phyloP scores from a whole-genome alignment of 371 early-diverging fungal species.

The Nosema bombycis region DNA sequence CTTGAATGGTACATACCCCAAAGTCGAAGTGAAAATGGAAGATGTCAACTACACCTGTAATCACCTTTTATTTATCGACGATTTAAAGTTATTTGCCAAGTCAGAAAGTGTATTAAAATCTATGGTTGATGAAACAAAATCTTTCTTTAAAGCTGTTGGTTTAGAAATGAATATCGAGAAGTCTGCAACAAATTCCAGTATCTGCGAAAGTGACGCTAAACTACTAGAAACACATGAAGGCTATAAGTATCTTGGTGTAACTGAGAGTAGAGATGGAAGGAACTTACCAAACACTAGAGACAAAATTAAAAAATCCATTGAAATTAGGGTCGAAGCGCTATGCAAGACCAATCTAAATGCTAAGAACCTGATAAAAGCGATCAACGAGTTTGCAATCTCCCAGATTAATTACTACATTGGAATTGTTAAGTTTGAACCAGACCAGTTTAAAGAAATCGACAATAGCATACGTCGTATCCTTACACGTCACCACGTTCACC shows the following conservation, averaged over 20 bases:
- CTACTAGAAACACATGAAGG: not conserved
- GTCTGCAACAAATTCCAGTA: not conserved
- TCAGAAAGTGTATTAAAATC: not conserved
- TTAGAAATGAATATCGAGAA: conserved; percentile 1
- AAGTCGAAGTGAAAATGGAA: conserved; percentile 6
- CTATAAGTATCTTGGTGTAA: conserved; percentile 6
- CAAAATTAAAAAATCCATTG: conserved; percentile 1
- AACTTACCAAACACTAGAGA: not conserved
- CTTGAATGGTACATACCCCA: conserved; percentile 6
- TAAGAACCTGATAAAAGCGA: not conserved
- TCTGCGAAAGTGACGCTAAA: not conserved
- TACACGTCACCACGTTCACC: not conserved
- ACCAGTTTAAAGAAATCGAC: not conserved
- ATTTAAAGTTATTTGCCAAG: not conserved
- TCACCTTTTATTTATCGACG: conserved; percentile 3
- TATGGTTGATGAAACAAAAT: not conserved
- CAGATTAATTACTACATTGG: conserved; percentile 5
- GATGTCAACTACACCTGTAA: not conserved
- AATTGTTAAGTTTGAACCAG: conserved; percentile 1
- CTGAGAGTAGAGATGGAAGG: conserved; percentile 1
- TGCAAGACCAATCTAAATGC: conserved; percentile 1
- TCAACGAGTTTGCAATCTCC: not conserved
- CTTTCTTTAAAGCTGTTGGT: conserved; percentile 3
- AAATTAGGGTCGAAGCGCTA: not conserved
- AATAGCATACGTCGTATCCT: not conserved